Conservation (phyloP, 2,329 filamentous ascomycete genomes). For the Microdochium nivale region DNA sequence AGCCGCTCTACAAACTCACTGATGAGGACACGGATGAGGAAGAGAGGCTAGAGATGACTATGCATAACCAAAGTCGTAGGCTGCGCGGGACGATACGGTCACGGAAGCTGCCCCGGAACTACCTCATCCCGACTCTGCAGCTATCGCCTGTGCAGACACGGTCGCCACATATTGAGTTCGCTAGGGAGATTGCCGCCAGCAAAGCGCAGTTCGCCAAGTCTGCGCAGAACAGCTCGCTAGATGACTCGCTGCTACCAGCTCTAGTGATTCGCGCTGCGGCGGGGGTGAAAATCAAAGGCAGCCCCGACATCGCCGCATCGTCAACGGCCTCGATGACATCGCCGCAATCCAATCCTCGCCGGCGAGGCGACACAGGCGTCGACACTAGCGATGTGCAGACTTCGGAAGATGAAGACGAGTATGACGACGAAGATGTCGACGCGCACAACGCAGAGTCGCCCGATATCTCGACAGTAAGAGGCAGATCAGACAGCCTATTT, state of each 20-base stretch:
- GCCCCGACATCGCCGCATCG: slow-evolving; percentile 4
- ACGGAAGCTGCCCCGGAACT: slow-evolving; percentile 16
- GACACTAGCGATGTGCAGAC: slow-evolving; percentile 16
- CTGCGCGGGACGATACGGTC: slow-evolving; percentile 29
- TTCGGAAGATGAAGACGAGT: slow-evolving; percentile 16
- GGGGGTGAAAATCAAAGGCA: slow-evolving; percentile 3
- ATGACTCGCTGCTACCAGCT: background rate
- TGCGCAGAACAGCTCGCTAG: background rate
- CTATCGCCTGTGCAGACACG: slow-evolving; percentile 11
- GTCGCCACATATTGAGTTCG: background rate
- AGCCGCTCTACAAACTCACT: slow-evolving; percentile 29
- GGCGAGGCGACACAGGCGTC: slow-evolving; percentile 6
- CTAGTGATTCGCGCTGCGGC: slow-evolving; percentile 3
- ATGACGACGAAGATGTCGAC: slow-evolving; percentile 17
- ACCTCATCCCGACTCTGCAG: slow-evolving; percentile 15
- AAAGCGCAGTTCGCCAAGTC: background rate
- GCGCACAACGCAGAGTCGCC: no score
- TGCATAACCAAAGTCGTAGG: slow-evolving; percentile 18
- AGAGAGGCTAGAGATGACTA: slow-evolving; percentile 31
- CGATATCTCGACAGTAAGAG: no score
- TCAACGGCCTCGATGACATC: slow-evolving; percentile 13
- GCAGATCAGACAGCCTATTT: no score
- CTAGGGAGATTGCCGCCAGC: background rate
- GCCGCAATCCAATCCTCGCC: slow-evolving; percentile 6
- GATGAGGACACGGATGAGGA: slow-evolving; percentile 36